A percentile compares a stretch with the other conserved stretches of the same genome.
Evolutionary conservation across 1,139 yeast species (phyloP).

Genomic region (Yamadazyma sp.): DNA sequence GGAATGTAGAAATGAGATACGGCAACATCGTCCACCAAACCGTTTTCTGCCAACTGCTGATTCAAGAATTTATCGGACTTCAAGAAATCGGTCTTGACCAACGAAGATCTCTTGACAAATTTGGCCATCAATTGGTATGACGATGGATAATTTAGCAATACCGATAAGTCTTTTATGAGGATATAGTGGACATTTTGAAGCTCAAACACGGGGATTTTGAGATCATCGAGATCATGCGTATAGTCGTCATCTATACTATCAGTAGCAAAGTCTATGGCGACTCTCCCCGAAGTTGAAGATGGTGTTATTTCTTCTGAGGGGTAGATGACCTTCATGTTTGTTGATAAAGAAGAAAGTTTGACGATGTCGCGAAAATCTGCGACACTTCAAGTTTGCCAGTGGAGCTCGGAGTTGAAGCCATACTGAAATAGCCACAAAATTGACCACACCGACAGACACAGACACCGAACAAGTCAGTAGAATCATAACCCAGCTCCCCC

Average conservation of each 20-base stretch:
- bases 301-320: conserved; percentile 2
- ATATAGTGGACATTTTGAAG: conserved; percentile 19
- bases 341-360: neutral
- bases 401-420: no score
- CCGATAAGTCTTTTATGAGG: conserved; percentile 32
- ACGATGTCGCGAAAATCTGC: neutral
- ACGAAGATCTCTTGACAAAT: conserved; percentile 23
- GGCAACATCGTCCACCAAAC: conserved; percentile 23
- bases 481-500: no score
- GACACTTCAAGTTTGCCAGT: no score
- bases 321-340: conserved; percentile 5
- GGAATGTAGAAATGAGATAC: conserved; percentile 29
- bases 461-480: no score
- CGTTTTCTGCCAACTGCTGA: conserved; percentile 18
- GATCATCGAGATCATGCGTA: neutral
- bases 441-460: no score
- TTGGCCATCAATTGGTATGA: conserved; percentile 39
- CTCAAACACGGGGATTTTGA: conserved; percentile 13
- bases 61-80: conserved; percentile 24
- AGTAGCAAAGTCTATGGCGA: neutral
- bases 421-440: no score
- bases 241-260: neutral
- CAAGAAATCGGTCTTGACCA: conserved; percentile 22
- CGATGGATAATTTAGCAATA: conserved; percentile 43
- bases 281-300: neutral